Evolutionary conservation across 2,329 filamentous ascomycete species (phyloP).

Genomic region (Aureobasidium vineae): DNA sequence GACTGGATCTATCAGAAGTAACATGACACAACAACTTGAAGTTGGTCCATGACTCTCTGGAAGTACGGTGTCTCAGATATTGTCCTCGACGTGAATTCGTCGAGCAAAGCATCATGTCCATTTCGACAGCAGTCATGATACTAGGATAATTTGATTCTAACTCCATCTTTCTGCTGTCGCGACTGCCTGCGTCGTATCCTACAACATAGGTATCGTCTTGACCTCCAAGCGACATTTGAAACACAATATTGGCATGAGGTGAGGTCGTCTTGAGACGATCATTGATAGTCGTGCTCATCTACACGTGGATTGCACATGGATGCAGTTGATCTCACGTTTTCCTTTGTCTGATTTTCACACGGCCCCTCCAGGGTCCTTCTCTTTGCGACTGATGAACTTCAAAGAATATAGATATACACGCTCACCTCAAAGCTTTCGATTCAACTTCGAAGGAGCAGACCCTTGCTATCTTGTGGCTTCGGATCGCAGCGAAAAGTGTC

Average conservation of each 20-base stretch:
- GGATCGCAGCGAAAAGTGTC: conserved; percentile 14
- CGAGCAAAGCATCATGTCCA: not conserved
- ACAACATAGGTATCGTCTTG: not conserved
- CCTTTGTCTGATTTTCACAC: not conserved
- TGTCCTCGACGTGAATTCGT: no score
- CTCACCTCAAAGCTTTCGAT: not conserved
- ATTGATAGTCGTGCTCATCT: not conserved
- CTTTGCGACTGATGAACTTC: no score
- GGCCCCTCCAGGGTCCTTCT: not conserved
- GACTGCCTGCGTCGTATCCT: not conserved
- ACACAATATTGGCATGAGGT: not conserved
- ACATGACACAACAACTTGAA: not conserved
- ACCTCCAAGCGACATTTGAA: not conserved
- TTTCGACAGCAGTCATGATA: not conserved
- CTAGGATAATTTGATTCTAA: not conserved
- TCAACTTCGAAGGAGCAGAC: not conserved
- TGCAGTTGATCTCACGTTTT: conserved; percentile 18
- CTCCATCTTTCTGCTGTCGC: not conserved
- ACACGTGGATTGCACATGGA: conserved; percentile 20
- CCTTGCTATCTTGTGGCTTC: not conserved
- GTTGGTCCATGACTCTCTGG: not conserved
- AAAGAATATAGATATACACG: not conserved
- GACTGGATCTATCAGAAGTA: not conserved
- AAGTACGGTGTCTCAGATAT: not conserved
- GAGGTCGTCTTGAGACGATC: conserved; percentile 13